Percentiles rank a stretch among this genome's conserved stretches.
Evolutionary conservation across 176 grass and related monocot genomes (phyloP).

Genomic region (Oryza brachyantha): DNA sequence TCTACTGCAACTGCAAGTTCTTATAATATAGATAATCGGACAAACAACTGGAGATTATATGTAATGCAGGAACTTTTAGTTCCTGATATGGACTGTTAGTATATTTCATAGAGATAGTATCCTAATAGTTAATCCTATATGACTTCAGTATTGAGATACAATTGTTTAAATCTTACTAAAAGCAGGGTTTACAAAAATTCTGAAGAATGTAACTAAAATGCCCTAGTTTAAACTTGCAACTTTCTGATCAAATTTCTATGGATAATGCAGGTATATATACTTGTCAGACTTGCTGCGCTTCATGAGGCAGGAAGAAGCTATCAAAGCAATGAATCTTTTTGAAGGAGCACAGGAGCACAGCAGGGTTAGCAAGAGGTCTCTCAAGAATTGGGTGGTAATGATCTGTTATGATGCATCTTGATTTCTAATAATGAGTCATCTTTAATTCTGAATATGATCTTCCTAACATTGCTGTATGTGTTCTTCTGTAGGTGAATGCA

Average conservation of each 20-base stretch:
- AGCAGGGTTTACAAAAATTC: not conserved
- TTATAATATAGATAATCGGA: conserved; percentile 2
- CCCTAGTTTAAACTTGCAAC: not conserved
- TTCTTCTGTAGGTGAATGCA: conserved; percentile 54
- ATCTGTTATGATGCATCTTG: conserved; percentile 17
- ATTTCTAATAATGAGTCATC: not conserved
- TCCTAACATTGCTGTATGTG: conserved; percentile 13
- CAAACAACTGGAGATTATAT: not conserved
- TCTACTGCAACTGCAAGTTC: not conserved
- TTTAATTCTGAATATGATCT: not conserved
- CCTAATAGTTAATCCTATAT: not conserved
- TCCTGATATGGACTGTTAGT: not conserved
- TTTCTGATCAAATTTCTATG: not conserved
- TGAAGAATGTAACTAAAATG: not conserved
- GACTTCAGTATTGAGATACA: not conserved
- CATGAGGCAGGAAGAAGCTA: conserved; percentile 70
- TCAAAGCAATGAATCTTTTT: conserved; percentile 68
- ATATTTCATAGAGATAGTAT: not conserved
- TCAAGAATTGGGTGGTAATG: conserved; percentile 98
- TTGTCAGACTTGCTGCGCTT: conserved; percentile 71
- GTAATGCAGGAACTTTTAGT: not conserved
- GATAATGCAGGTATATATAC: conserved; percentile 72
- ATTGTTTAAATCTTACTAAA: not conserved
- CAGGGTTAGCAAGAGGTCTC: conserved; percentile 65
- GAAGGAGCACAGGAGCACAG: conserved; percentile 74